These are phyloP conservation scores for Ambispora gerdemannii DNA, from an alignment of 192 early-diverging fungal species.

Conservation along the genomic window DNA sequence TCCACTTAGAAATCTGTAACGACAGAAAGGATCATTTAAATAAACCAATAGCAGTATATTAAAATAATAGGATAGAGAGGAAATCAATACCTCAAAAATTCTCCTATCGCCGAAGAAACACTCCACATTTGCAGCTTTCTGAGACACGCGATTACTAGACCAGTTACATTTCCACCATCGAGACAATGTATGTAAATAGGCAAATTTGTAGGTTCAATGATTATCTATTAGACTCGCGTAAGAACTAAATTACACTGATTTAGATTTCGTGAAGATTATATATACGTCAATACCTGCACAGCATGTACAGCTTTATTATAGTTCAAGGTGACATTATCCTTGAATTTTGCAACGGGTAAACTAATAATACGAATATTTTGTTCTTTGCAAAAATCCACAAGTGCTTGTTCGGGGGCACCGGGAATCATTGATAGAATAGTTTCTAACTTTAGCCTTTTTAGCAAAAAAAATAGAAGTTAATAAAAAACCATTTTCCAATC, in stretches of 20 bases:
- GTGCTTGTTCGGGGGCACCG: conserved; percentile 55
- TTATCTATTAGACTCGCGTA: conserved; percentile 45
- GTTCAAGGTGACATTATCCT: conserved; percentile 81
- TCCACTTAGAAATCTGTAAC: conserved; percentile 47
- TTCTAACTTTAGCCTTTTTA: conserved; percentile 65
- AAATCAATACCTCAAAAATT: conserved; percentile 60
- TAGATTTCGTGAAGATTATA: not conserved
- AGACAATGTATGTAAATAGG: conserved; percentile 90
- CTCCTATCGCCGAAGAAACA: conserved; percentile 61
- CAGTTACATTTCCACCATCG: conserved; percentile 85
- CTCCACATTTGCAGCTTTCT: conserved; percentile 92
- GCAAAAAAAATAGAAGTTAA: not conserved
- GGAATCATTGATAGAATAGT: conserved; percentile 89
- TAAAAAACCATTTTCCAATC: too few relatives aligned
- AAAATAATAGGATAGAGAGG: conserved; percentile 22
- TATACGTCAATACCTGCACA: conserved; percentile 46
- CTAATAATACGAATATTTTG: conserved; percentile 66
- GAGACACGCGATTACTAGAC: conserved; percentile 78
- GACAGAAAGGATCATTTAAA: not conserved
- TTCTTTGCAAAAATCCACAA: conserved; percentile 60
- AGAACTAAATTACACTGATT: not conserved
- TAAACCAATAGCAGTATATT: not conserved
- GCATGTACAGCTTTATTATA: conserved; percentile 68
- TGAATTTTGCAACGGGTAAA: conserved; percentile 75
- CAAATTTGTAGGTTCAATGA: conserved; percentile 68